Evolutionary conservation across 345 rosid species (phyloP).

Genomic region (Eucalyptus cloeziana): DNA sequence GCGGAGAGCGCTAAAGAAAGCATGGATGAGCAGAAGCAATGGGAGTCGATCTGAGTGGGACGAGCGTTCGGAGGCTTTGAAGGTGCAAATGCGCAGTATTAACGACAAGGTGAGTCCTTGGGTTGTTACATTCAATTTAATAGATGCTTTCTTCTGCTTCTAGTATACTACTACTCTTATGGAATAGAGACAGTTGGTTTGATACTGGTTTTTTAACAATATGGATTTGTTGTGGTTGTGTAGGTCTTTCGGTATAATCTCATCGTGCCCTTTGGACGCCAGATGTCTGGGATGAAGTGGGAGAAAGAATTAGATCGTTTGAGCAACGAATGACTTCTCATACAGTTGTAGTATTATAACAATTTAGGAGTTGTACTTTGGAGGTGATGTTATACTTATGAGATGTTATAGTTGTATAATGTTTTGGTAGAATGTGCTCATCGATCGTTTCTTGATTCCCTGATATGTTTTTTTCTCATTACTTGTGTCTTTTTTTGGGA

Average conservation of each 20-base stretch:
- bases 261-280: conserved; percentile 83
- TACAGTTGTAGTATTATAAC: background rate
- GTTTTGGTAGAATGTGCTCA: background rate
- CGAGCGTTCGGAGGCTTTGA: conserved; percentile 27
- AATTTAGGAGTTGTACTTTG: background rate
- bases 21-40: conserved; percentile 38
- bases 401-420: background rate
- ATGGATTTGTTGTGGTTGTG: background rate
- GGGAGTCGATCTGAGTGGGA: conserved; percentile 45
- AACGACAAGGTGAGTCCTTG: conserved; percentile 44
- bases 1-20: conserved; percentile 60
- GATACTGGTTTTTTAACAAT: background rate
- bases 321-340: conserved; percentile 2
- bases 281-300: conserved; percentile 84
- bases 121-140: background rate
- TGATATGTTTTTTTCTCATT: conserved; percentile 3
- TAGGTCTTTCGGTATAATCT: conserved; percentile 83
- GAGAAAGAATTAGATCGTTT: conserved; percentile 67
- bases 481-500: background rate
- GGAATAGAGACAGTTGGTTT: background rate
- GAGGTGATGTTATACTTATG: background rate
- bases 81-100: conserved; percentile 48
- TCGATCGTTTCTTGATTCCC: background rate
- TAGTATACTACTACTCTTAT: background rate
- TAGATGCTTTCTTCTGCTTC: background rate